Evolutionary conservation across 371 early-diverging fungal genomes (phyloP), one percentile per base, ranked within the genome.

Genomic region (Encephalitozoon intestinalis): DNA sequence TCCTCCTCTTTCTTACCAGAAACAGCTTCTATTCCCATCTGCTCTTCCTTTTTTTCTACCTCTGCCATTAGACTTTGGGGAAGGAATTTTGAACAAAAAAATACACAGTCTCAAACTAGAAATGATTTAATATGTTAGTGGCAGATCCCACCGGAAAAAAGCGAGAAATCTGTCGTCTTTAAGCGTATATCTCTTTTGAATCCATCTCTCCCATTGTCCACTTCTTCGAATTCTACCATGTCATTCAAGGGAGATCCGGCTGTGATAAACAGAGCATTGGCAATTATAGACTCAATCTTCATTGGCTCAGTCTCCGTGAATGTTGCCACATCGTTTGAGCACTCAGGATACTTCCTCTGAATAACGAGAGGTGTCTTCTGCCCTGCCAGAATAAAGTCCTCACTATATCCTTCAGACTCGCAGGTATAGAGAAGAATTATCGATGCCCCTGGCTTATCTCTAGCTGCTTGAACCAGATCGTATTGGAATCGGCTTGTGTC

Each of bases 221-320:
- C 68, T 43, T 69, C 69, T 9, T 54, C 65, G 28, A 67, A 44
- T 30, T 53, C 41, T 40, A 76, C 37, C 41, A 69, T 46, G 40
- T 67, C 68, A 25, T 70, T 49, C 23, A 44, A 11, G 44, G 43
- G 34, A 46, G 41, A 46, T 6, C 76, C 76, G 0, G 58, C 44
- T 4, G 76, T 49, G 23, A n/a, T 28, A 37, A 67, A 41, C 7
- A 76, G 23, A 8, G 69, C 52, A 63, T 63, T 76, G 6, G 64
- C 51, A 31, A 76, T 21, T 15, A 63, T 54, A 28, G 53, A 41
- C 53, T 65, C 50, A 43, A 68, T 63, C 65, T 76, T 76, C 26
- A 69, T 41, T 6, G 34, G 23, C 65, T 76, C 76, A 5, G 69
- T 40, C 41, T 76, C 69, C 0, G 68, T 50, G 68, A 76, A 76